phyloP scores from a whole-genome alignment of 306 rosid species.

The Abrus precatorius region DNA sequence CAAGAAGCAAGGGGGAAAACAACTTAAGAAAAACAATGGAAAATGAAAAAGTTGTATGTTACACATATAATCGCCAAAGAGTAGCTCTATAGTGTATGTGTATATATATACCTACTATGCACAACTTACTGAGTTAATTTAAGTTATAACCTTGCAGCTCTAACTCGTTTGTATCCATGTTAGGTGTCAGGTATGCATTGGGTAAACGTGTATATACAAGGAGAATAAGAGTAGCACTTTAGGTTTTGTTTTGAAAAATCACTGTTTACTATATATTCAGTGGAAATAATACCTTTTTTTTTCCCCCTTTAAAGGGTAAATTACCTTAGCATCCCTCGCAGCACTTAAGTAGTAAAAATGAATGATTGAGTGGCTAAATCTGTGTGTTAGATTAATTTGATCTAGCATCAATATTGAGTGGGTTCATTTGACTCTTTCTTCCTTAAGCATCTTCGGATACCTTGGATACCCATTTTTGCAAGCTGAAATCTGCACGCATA shows the following conservation, averaged over 20 bases:
- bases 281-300: background rate
- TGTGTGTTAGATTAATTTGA: background rate
- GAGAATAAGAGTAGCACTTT: background rate
- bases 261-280: background rate
- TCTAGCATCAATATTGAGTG: too few species aligned
- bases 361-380: too few species aligned
- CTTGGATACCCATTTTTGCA: slow-evolving; percentile 72
- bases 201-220: slow-evolving; percentile 26
- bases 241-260: background rate
- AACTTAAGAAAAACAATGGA: background rate
- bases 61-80: too few species aligned
- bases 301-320: too few species aligned
- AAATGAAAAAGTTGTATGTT: background rate
- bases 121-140: background rate
- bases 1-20: background rate
- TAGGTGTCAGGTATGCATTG: slow-evolving; percentile 7
- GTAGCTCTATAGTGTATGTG: background rate
- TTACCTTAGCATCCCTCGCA: too few species aligned
- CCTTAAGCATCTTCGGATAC: slow-evolving; percentile 65
- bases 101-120: background rate
- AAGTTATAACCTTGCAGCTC: background rate
- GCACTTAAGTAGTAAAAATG: too few species aligned
- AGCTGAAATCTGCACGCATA: slow-evolving; percentile 69
- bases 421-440: slow-evolving; percentile 59
- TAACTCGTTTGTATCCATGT: background rate